Evolutionary conservation across 768 basidiomycete genomes (phyloP), one percentile per base, ranked within the genome.

Genomic region (Mycena epipterygia): DNA sequence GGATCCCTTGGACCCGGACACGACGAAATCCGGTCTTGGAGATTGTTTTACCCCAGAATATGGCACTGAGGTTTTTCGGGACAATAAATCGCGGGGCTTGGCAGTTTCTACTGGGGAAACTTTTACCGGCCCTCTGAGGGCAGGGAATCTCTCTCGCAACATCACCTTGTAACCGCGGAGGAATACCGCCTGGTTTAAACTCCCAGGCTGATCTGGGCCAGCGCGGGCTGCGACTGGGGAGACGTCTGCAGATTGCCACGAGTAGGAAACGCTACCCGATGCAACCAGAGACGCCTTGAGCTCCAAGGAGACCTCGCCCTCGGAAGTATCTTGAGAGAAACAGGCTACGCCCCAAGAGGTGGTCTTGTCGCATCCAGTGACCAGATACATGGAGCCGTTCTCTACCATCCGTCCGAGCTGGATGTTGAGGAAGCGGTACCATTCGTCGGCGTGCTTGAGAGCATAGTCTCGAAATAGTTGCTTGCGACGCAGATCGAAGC

Each of bases 81-180:
- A 2, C 5, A 59, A 42, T 16, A 59, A 27, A 41, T 59, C 58
- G 19, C 58, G 58, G 8, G 58, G 42, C 27, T 59, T 59, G 27
- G 58, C 58, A 16, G 17, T 23, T 59, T 59, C 58, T 17, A 59
- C 58, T 30, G 58, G 58, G 32, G 13, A 59, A 30, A 59, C 58
- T 19, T 59, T 59, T 17, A 59, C 42, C 1, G 58, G 29, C 13
- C 58, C 58, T 29, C 58, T 29, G 19, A 59, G 42, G 9, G 29
- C 30, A 1, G 58, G 30, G 58, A 59, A 59, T 25, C 58, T 29
- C 58, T 59, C 58, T 30, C 58, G 23, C 25, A 59, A 29, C 58
- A 59, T 59, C 42, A 59, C 58, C 39, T 46, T 59, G 42, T 59
- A 59, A 13, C 58, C 58, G 25, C 58, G 58, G 42, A 59, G 58